A percentile compares a stretch with the other conserved stretches of the same genome.
phyloP scores from a whole-genome alignment of 352 stramenopile species.

The Globisporangium spiculum region DNA sequence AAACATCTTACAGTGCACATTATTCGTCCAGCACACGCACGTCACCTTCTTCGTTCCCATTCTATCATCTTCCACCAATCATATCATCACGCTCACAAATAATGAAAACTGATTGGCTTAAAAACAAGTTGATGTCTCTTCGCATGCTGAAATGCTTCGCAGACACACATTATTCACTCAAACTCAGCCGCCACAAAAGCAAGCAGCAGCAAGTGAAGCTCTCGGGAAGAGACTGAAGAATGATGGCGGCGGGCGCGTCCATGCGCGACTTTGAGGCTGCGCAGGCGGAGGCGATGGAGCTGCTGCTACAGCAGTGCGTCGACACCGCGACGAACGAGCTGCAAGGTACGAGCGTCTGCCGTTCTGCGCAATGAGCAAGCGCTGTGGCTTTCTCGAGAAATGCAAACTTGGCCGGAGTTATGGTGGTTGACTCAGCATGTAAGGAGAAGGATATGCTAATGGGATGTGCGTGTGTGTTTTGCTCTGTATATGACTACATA shows the following conservation, averaged over 20 bases:
- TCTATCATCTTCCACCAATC: conserved; percentile 2
- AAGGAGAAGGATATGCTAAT: background rate
- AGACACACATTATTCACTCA: background rate
- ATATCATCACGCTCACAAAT: background rate
- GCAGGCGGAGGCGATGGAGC: conserved; percentile 53
- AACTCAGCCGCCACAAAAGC: background rate
- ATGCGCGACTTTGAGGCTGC: conserved; percentile 41
- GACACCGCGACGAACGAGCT: conserved; percentile 10
- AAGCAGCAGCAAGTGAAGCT: background rate
- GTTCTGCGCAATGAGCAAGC: background rate
- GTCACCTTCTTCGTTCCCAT: conserved; percentile 9
- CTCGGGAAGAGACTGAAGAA: background rate
- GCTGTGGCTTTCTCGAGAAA: background rate
- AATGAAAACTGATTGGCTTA: background rate
- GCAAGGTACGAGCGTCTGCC: background rate
- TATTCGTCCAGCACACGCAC: background rate
- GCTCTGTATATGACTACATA: background rate
- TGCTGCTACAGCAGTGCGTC: conserved; percentile 55
- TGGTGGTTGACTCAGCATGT: background rate
- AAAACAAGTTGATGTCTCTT: background rate
- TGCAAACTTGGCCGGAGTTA: background rate
- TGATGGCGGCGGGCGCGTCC: conserved; percentile 4
- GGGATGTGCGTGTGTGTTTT: background rate
- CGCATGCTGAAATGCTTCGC: background rate
- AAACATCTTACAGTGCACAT: background rate